Conservation (phyloP, 176 grass and related monocot genomes). For the Triticum turgidum region DNA sequence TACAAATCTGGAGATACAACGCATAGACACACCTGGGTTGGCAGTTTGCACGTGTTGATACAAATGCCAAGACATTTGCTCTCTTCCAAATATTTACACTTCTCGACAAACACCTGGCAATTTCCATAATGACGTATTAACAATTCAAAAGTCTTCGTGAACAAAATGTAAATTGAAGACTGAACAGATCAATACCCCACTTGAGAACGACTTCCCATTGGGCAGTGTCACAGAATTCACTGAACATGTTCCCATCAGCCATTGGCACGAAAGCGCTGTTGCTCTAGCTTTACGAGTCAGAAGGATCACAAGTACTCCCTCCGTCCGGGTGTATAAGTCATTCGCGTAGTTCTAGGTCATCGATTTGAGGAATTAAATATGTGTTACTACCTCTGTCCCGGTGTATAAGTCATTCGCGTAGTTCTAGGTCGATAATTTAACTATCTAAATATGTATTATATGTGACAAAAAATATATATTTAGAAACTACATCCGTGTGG, state of each 20-base stretch:
- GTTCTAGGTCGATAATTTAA: too few relatives aligned
- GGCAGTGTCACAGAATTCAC: constrained; percentile 68
- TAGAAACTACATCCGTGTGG: too few relatives aligned
- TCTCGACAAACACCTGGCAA: constrained; percentile 69
- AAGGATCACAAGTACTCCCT: background rate
- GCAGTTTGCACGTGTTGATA: constrained; percentile 90
- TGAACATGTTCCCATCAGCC: constrained; percentile 84
- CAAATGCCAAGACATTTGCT: constrained; percentile 92
- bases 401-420: too few relatives aligned
- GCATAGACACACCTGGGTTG: constrained; percentile 66
- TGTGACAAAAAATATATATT: too few relatives aligned
- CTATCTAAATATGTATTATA: too few relatives aligned
- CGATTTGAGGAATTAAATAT: too few relatives aligned
- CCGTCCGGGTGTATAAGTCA: too few relatives aligned
- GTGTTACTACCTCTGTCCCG: too few relatives aligned
- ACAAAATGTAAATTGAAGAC: background rate
- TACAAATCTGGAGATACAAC: background rate
- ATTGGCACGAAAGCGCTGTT: constrained; percentile 82
- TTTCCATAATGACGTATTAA: background rate
- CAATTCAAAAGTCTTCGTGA: background rate
- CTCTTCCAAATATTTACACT: constrained; percentile 90
- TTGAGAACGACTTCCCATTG: constrained; percentile 59
- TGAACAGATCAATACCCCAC: constrained; percentile 60
- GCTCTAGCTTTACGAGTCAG: constrained; percentile 69
- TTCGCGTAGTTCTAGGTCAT: too few relatives aligned